Percentiles rank a stretch among this genome's conserved stretches.
phyloP scores from a whole-genome alignment of 2,329 filamentous ascomycete species.

The Aspergillus fumigatiaffinis region DNA sequence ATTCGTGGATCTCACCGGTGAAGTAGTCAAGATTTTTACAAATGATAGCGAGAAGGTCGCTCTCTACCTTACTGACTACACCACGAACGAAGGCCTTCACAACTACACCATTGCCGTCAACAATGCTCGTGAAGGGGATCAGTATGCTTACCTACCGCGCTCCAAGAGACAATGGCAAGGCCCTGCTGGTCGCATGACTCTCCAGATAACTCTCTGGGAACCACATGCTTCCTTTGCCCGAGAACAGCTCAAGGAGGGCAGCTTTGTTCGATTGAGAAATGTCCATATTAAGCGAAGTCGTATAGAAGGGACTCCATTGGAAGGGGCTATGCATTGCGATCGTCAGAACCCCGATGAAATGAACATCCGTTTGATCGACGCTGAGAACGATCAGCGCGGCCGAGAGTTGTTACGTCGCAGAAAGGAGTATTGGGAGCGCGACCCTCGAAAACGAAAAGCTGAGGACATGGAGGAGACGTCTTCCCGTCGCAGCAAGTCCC shows the following conservation, averaged over 20 bases:
- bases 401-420: constrained; percentile 61
- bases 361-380: constrained; percentile 54
- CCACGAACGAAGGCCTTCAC: constrained; percentile 63
- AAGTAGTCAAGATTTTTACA: constrained; percentile 60
- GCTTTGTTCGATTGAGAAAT: constrained; percentile 67
- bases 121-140: constrained; percentile 49
- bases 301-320: constrained; percentile 52
- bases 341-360: constrained; percentile 48
- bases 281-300: constrained; percentile 62
- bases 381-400: constrained; percentile 44
- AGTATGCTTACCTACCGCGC: constrained; percentile 50
- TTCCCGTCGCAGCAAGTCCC: constrained; percentile 7
- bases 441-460: constrained; percentile 32
- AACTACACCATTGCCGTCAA: constrained; percentile 44
- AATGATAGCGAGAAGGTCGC: constrained; percentile 47
- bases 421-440: constrained; percentile 56
- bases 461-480: constrained; percentile 16
- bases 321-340: constrained; percentile 69
- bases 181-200: constrained; percentile 66
- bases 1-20: constrained; percentile 68
- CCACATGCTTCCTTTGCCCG: constrained; percentile 61
- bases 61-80: constrained; percentile 81
- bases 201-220: constrained; percentile 69
- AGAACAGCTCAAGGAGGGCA: constrained; percentile 52
- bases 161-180: constrained; percentile 59